Percentiles rank a stretch among this genome's conserved stretches.
Evolutionary conservation across 108 stramenopile species (phyloP).

Genomic region (Mediolabrus comicus): DNA sequence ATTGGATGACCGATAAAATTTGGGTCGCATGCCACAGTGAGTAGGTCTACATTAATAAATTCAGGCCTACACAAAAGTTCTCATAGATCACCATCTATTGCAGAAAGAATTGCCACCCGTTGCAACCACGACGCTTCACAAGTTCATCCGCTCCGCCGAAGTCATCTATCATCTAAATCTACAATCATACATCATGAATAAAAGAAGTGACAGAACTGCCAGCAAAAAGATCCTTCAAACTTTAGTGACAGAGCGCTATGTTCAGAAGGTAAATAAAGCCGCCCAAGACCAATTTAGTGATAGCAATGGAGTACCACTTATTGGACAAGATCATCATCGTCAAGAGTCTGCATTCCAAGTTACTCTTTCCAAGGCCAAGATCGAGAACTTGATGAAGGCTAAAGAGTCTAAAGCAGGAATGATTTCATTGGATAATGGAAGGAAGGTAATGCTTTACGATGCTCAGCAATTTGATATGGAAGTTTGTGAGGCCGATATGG

Average conservation of each 20-base stretch:
- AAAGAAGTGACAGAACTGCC: background rate
- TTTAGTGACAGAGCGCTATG: background rate
- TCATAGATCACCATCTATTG: too few species aligned
- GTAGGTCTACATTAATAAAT: too few species aligned
- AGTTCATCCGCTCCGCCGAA: too few species aligned
- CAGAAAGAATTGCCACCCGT: too few species aligned
- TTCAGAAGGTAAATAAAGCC: background rate
- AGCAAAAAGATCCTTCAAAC: background rate
- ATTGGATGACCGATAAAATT: too few species aligned
- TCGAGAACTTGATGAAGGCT: background rate
- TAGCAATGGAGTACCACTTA: background rate
- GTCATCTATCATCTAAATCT: background rate
- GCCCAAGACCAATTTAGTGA: background rate
- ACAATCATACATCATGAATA: background rate
- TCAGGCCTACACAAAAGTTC: too few species aligned
- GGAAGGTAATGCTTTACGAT: too few species aligned
- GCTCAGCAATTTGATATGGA: too few species aligned
- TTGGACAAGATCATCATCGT: background rate
- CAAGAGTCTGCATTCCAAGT: background rate
- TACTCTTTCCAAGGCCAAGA: background rate
- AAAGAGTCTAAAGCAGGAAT: background rate
- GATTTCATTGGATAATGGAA: too few species aligned
- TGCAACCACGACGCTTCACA: too few species aligned
- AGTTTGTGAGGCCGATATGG: background rate
- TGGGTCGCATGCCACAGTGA: too few species aligned